Conservation (phyloP, 2,329 filamentous ascomycete species). For the Paracoccidioides brasiliensis region DNA sequence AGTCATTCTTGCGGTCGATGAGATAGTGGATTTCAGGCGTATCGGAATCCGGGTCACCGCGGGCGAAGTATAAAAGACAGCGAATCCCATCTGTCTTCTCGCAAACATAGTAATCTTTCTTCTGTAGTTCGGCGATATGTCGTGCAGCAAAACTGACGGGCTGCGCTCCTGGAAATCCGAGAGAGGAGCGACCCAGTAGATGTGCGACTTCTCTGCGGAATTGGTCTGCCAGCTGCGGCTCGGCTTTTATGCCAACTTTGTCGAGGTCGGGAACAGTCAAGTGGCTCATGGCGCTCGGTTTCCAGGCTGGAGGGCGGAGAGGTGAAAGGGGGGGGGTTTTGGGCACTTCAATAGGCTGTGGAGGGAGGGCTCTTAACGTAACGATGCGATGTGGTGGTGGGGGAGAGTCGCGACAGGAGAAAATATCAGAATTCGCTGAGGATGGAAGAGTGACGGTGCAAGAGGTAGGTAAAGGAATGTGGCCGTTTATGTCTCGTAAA, state of each 20-base stretch:
- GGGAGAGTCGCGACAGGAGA: neutral
- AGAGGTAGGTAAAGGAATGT: neutral
- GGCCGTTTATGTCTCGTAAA: neutral
- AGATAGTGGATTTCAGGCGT: conserved; percentile 69
- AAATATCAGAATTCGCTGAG: neutral
- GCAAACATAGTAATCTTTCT: conserved; percentile 88
- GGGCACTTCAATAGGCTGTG: neutral
- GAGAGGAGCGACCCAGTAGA: conserved; percentile 53
- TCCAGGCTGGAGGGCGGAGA: neutral
- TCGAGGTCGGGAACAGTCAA: conserved; percentile 30
- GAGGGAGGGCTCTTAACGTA: conserved; percentile 1
- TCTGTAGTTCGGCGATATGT: conserved; percentile 70
- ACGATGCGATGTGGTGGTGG: neutral
- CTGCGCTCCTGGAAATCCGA: conserved; percentile 76
- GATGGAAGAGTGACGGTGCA: neutral
- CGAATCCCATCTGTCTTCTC: conserved; percentile 96
- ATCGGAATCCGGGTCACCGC: conserved; percentile 38
- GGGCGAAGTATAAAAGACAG: conserved; percentile 81
- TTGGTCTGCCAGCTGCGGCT: conserved; percentile 43
- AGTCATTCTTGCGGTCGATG: conserved; percentile 96
- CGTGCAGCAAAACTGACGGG: conserved; percentile 79
- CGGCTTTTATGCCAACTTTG: conserved; percentile 47
- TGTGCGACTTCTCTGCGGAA: conserved; percentile 62
- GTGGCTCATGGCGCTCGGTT: conserved; percentile 21
- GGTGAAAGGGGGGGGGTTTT: neutral